These are phyloP conservation scores for Gnomoniopsis smithogilvyi DNA, from an alignment of 2,329 filamentous ascomycete species.

Conservation along the genomic window DNA sequence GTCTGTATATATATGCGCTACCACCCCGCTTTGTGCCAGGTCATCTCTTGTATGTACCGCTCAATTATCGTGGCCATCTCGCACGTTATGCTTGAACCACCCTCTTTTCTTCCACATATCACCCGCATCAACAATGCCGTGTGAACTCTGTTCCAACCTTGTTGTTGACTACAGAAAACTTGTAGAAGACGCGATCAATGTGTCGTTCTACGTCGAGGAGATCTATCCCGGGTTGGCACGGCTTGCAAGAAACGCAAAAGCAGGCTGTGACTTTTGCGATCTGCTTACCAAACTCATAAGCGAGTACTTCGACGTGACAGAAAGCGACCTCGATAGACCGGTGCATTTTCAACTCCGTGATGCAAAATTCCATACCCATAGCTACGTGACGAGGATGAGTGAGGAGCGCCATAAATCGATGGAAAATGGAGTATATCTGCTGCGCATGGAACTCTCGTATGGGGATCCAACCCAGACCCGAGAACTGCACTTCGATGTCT, in stretches of 20 bases:
- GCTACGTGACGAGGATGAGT: neutral
- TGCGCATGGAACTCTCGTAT: neutral
- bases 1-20: no score
- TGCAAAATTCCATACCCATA: neutral
- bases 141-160: neutral
- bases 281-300: neutral
- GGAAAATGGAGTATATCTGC: neutral
- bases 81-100: no score
- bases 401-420: neutral
- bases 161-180: neutral
- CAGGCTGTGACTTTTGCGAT: neutral
- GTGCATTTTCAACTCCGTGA: neutral
- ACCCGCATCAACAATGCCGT: neutral
- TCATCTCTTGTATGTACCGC: no score
- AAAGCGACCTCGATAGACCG: neutral
- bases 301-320: neutral
- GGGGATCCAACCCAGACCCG: neutral
- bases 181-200: neutral
- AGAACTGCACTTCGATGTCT: neutral
- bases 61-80: no score
- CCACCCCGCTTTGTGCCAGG: no score
- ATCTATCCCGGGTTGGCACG: neutral
- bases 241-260: neutral
- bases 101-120: no score
- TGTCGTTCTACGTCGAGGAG: neutral